Evolutionary conservation across 108 stramenopile species (phyloP).

Genomic region (Conticribra weissflogii): DNA sequence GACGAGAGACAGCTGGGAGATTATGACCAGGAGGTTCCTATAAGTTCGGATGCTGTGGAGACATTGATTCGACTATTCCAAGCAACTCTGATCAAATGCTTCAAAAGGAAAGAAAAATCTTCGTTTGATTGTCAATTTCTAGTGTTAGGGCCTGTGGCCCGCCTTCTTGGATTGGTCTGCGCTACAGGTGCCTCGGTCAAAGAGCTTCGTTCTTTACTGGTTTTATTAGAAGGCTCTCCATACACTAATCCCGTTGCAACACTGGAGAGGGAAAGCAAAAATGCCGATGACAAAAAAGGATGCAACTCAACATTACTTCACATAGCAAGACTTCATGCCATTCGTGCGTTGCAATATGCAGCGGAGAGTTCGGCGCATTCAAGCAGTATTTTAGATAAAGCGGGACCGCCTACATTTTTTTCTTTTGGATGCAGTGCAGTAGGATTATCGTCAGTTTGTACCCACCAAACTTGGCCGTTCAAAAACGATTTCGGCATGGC

Average conservation of each 20-base stretch:
- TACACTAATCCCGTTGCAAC: not conserved
- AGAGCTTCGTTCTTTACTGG: constrained; percentile 51
- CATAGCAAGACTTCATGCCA: constrained; percentile 46
- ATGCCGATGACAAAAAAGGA: not conserved
- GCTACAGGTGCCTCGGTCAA: constrained; percentile 50
- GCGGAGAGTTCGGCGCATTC: constrained; percentile 62
- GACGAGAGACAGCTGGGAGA: too few relatives aligned
- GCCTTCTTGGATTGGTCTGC: constrained; percentile 60
- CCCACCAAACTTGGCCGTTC: constrained; percentile 71
- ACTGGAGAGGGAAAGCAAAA: not conserved
- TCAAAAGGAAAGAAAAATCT: not conserved
- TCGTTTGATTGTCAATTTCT: constrained; percentile 11
- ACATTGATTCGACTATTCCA: constrained; percentile 26
- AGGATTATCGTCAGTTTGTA: constrained; percentile 45
- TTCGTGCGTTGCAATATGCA: constrained; percentile 60
- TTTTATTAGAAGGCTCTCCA: constrained; percentile 27
- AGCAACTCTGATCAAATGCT: constrained; percentile 26
- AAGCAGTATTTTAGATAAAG: constrained; percentile 50
- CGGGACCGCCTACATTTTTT: constrained; percentile 64
- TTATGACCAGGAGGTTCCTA: not conserved
- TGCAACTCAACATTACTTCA: constrained; percentile 6
- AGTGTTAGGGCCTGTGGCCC: constrained; percentile 59
- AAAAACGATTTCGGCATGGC: constrained; percentile 80
- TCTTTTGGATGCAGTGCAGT: constrained; percentile 46
- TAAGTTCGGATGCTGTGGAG: constrained; percentile 7